These are phyloP conservation scores for Oidiodendron maius DNA, from an alignment of 495 filamentous ascomycete species.

Conservation along the genomic window DNA sequence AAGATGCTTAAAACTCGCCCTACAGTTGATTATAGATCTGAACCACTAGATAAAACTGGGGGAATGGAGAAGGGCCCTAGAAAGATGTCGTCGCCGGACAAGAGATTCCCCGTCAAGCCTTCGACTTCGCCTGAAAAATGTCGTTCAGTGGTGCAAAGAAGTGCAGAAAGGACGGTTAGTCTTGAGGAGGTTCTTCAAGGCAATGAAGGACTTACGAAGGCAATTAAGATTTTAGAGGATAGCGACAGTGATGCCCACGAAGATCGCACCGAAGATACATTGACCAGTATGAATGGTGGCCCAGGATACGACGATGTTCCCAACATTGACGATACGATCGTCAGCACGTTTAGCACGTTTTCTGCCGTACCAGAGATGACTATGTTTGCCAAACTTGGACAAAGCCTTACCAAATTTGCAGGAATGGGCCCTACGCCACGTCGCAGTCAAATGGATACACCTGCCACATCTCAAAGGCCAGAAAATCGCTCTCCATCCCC, in stretches of 20 bases:
- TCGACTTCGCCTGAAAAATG: constrained; percentile 23
- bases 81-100: constrained; percentile 42
- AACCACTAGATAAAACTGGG: constrained; percentile 22
- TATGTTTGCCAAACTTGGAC: constrained; percentile 67
- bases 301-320: constrained; percentile 26
- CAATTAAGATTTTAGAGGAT: constrained; percentile 47
- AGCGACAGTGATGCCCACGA: constrained; percentile 25
- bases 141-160: constrained; percentile 14
- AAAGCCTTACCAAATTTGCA: constrained; percentile 42
- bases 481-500: constrained; percentile 16
- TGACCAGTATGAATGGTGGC: constrained; percentile 9
- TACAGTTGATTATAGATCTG: constrained; percentile 14
- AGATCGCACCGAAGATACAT: constrained; percentile 5
- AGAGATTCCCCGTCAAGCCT: constrained; percentile 48
- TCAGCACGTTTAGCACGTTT: constrained; percentile 81
- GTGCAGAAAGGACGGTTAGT: constrained; percentile 16
- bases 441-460: constrained; percentile 15
- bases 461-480: constrained; percentile 26
- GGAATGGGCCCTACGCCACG: constrained; percentile 20
- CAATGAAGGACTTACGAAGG: constrained; percentile 35
- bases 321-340: constrained; percentile 67
- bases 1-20: constrained; percentile 23
- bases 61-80: constrained; percentile 30
- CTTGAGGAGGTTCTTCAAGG: constrained; percentile 30
- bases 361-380: constrained; percentile 87